phyloP scores from a whole-genome alignment of 805 yeast species.

The Myxozyma monticola region DNA sequence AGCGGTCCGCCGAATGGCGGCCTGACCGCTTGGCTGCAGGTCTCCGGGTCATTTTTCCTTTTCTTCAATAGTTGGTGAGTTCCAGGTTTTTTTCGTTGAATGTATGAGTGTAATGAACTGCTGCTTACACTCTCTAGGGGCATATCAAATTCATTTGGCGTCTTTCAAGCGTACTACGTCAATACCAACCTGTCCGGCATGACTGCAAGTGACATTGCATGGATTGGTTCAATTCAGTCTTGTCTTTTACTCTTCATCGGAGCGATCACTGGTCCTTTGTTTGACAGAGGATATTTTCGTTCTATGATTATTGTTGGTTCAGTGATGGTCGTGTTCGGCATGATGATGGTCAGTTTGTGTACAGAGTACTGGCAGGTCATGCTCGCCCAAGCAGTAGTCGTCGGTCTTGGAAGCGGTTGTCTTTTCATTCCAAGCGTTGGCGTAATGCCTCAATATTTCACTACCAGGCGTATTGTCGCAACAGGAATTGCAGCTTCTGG shows the following conservation, averaged over 20 bases:
- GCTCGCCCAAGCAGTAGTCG: conserved; percentile 53
- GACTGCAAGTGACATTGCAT: conserved; percentile 37
- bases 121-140: conserved; percentile 46
- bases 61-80: conserved; percentile 24
- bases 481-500: conserved; percentile 52
- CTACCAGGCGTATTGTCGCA: conserved; percentile 46
- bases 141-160: conserved; percentile 37
- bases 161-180: conserved; percentile 35
- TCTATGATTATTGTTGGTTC: conserved; percentile 31
- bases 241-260: conserved; percentile 33
- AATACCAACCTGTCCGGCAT: conserved; percentile 23
- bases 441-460: conserved; percentile 49
- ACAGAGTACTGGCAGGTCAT: too few relatives aligned
- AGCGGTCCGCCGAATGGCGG: conserved; percentile 27
- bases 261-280: conserved; percentile 35
- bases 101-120: background rate
- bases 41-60: conserved; percentile 21
- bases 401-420: conserved; percentile 48
- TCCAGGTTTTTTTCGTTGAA: background rate
- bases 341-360: conserved; percentile 42
- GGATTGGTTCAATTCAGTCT: conserved; percentile 40
- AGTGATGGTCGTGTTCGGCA: conserved; percentile 32
- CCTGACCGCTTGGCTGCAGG: conserved; percentile 24
- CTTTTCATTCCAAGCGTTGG: conserved; percentile 49
- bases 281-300: conserved; percentile 36